Base-by-base conservation (phyloP, 176 grass and related monocot genomes). In the Aegilops sharonensis region DNA sequence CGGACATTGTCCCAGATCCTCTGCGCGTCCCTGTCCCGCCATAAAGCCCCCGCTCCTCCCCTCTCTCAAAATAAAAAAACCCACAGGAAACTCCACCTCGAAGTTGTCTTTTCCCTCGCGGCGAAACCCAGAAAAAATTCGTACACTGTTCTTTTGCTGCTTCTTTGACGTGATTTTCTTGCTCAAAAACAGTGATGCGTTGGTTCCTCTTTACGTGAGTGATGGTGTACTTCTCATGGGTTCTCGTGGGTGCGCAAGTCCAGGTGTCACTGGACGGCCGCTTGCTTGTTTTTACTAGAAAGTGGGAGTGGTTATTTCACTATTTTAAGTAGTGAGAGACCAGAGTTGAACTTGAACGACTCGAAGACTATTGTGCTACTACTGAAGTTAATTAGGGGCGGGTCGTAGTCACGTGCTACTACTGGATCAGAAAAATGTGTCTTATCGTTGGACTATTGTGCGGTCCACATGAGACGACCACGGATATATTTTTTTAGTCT, bases 1-100 rank as follows among this genome's bases (percentile, higher is more conserved):
- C 77, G 86, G 85, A 88, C 30, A 86, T 52, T 85, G 71, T 30
- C 23, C 11, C 30, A 85, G 82, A 91, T 91, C 71, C 86, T 91
- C 90, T 88, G 82, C 90, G 64, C 86, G 81, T 85, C 82, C 0
- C 82, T 81, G 70, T 88, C 89, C 31, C 4, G 3, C 21, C 7
- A 25, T 36, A 15, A 68, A 57, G 52, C 9, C 24, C 24, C 29
- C 39, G 45, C 20, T 54, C 48, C 15, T 54, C 2, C 27, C 45
- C 77, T 67, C 68, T 6, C 66, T 15, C 60, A 6, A 54, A 18
- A 54, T 8, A 17, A 11, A 20, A 74, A 13, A 14, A 4, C 2
- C 2, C 3, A 27, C 10, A 3, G 3, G 32, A 4, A 70, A 5
- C 15, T 20, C 32, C 29, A 24, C 52, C 30, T 56, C 18, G 20